These are phyloP conservation scores for Phyllosticta citrichinensis DNA, from an alignment of 2,329 filamentous ascomycete species.

Conservation along the genomic window DNA sequence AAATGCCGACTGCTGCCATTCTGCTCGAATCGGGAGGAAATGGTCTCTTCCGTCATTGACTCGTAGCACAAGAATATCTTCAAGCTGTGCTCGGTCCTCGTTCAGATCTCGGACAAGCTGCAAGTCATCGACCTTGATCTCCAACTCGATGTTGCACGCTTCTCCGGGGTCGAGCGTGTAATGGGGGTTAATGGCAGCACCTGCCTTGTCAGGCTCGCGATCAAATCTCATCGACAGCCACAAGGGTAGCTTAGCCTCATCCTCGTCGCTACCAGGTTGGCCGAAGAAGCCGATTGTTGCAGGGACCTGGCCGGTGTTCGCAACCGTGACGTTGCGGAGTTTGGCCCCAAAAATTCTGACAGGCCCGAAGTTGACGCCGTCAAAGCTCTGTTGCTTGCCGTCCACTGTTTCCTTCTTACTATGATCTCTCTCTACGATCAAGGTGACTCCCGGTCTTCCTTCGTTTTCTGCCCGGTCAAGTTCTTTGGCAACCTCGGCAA, in stretches of 20 bases:
- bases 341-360: slow-evolving; percentile 60
- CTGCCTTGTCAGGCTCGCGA: slow-evolving; percentile 33
- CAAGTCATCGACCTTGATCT: slow-evolving; percentile 55
- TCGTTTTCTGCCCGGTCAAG: slow-evolving; percentile 90
- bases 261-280: slow-evolving; percentile 46
- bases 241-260: slow-evolving; percentile 36
- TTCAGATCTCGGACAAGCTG: slow-evolving; percentile 62
- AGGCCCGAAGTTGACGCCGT: slow-evolving; percentile 69
- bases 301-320: slow-evolving; percentile 78
- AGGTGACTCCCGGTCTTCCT: slow-evolving; percentile 67
- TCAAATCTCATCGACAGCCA: slow-evolving; percentile 68
- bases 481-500: slow-evolving; percentile 78
- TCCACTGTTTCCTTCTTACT: slow-evolving; percentile 20
- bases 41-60: slow-evolving; percentile 80
- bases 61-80: slow-evolving; percentile 80
- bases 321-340: slow-evolving; percentile 64
- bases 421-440: slow-evolving; percentile 57
- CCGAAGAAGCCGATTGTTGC: slow-evolving; percentile 75
- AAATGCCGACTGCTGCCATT: slow-evolving; percentile 74
- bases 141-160: slow-evolving; percentile 60
- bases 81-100: slow-evolving; percentile 52
- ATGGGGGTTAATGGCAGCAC: slow-evolving; percentile 20
- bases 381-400: slow-evolving; percentile 29
- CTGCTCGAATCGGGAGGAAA: slow-evolving; percentile 71
- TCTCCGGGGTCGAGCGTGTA: slow-evolving; percentile 78